Evolutionary conservation across 2,329 filamentous ascomycete species (phyloP).

Genomic region (Talaromyces sp.): DNA sequence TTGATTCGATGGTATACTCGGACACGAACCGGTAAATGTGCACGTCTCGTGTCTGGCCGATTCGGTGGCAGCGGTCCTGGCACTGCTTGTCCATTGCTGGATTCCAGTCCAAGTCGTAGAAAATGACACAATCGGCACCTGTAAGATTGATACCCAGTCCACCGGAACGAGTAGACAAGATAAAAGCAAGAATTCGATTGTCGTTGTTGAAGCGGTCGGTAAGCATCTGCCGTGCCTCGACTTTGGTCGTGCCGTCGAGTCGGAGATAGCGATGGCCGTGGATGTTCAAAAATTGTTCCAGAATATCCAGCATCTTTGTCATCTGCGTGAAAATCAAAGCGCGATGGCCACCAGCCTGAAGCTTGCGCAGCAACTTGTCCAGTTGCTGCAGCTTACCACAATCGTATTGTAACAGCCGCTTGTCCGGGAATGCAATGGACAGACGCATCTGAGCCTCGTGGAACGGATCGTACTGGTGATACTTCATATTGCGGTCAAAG

Average conservation of each 20-base stretch:
- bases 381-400: slow-evolving; percentile 93
- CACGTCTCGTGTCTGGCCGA: slow-evolving; percentile 94
- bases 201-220: slow-evolving; percentile 98
- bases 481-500: slow-evolving; percentile 43
- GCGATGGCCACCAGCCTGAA: slow-evolving; percentile 86
- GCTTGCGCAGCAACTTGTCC: slow-evolving; percentile 75
- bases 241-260: slow-evolving; percentile 91
- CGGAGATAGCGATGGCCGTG: slow-evolving; percentile 96
- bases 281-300: slow-evolving; percentile 97
- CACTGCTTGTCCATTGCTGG: slow-evolving; percentile 99
- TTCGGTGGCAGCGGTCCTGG: slow-evolving; percentile 93
- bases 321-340: slow-evolving; percentile 99
- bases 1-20: slow-evolving; percentile 93
- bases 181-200: slow-evolving; percentile 86
- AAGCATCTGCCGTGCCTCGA: slow-evolving; percentile 90
- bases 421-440: slow-evolving; percentile 95
- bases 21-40: slow-evolving; percentile 95
- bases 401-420: slow-evolving; percentile 92
- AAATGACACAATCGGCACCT: slow-evolving; percentile 94
- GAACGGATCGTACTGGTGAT: slow-evolving; percentile 68
- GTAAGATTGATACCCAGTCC: slow-evolving; percentile 95
- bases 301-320: slow-evolving; percentile 95
- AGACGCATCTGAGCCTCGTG: slow-evolving; percentile 89
- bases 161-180: slow-evolving; percentile 88
- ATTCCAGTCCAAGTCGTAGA: slow-evolving; percentile 99